Percentiles rank a stretch among this genome's conserved stretches.
Conservation (phyloP, 176 grass and related monocot genomes). For the Musa schizocarpa region DNA sequence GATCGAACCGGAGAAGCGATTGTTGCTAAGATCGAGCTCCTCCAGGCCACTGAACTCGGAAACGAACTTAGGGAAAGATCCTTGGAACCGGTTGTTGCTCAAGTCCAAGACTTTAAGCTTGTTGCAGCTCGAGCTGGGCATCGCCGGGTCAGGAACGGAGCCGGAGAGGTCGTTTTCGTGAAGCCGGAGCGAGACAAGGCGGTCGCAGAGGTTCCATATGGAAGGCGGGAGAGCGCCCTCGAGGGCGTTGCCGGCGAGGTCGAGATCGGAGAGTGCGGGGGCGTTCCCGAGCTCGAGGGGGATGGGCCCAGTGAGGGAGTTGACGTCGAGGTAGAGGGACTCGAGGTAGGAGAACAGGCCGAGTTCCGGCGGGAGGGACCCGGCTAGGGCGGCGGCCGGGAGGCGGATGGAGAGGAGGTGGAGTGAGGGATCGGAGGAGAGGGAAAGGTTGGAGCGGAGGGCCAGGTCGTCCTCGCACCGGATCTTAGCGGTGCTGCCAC, state of each 20-base stretch:
- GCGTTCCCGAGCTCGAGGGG: conserved; percentile 78
- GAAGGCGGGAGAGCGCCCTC: conserved; percentile 39
- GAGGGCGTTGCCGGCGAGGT: conserved; percentile 50
- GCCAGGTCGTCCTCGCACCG: conserved; percentile 31
- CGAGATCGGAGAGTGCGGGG: conserved; percentile 48
- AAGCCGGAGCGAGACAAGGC: conserved; percentile 37
- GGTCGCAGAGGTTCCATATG: conserved; percentile 72
- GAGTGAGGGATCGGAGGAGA: conserved; percentile 28
- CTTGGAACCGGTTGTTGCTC: conserved; percentile 45
- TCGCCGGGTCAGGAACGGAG: conserved; percentile 43
- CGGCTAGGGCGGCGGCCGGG: conserved; percentile 51
- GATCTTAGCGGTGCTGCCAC: conserved; percentile 4
- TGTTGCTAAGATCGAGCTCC: conserved; percentile 54
- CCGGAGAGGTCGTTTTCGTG: conserved; percentile 49
- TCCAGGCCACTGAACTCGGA: conserved; percentile 40
- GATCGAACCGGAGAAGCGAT: conserved; percentile 43
- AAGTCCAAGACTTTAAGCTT: conserved; percentile 48
- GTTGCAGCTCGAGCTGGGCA: conserved; percentile 43
- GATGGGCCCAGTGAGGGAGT: conserved; percentile 35
- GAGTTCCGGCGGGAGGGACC: conserved; percentile 43
- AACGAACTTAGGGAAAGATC: conserved; percentile 55
- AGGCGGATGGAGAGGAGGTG: conserved; percentile 64
- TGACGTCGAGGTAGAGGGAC: conserved; percentile 51
- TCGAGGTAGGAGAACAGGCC: conserved; percentile 48
- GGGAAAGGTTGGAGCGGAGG: conserved; percentile 45